These are phyloP conservation scores for Anisodus acutangulus DNA, from an alignment of 257 asterid species.

Conservation along the genomic window DNA sequence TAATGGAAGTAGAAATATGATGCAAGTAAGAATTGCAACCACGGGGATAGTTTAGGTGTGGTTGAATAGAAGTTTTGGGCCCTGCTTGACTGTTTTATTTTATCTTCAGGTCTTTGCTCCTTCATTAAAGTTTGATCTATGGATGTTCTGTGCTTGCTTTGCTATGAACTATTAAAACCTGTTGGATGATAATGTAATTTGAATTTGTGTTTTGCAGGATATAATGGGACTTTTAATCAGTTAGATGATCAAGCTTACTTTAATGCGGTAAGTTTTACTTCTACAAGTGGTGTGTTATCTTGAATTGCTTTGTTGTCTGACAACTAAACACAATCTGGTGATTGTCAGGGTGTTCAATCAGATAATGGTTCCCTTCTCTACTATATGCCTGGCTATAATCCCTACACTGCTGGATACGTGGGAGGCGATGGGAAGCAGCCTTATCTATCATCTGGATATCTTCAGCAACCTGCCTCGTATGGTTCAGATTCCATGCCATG, in stretches of 20 bases:
- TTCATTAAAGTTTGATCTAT: neutral
- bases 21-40: neutral
- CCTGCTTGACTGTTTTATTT: neutral
- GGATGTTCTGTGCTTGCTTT: neutral
- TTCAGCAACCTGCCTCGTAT: slow-evolving; percentile 54
- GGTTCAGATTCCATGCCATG: slow-evolving; percentile 62
- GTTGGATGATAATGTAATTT: neutral
- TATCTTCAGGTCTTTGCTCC: neutral
- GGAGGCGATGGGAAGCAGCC: slow-evolving; percentile 65
- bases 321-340: neutral
- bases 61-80: neutral
- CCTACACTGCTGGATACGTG: slow-evolving; percentile 61
- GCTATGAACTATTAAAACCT: neutral
- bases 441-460: slow-evolving; percentile 45
- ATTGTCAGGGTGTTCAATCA: slow-evolving; percentile 51
- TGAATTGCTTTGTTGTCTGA: slow-evolving; percentile 14
- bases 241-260: slow-evolving; percentile 60
- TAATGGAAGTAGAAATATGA: neutral
- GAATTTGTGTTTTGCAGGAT: slow-evolving; percentile 47
- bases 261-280: slow-evolving; percentile 50
- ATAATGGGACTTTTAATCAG: slow-evolving; percentile 53
- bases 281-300: neutral
- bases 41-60: neutral
- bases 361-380: slow-evolving; percentile 57
- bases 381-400: slow-evolving; percentile 64